A percentile compares a stretch with the other conserved stretches of the same genome.
Conservation (phyloP, 1,284 basidiomycete genomes). For the Tilletia caries region DNA sequence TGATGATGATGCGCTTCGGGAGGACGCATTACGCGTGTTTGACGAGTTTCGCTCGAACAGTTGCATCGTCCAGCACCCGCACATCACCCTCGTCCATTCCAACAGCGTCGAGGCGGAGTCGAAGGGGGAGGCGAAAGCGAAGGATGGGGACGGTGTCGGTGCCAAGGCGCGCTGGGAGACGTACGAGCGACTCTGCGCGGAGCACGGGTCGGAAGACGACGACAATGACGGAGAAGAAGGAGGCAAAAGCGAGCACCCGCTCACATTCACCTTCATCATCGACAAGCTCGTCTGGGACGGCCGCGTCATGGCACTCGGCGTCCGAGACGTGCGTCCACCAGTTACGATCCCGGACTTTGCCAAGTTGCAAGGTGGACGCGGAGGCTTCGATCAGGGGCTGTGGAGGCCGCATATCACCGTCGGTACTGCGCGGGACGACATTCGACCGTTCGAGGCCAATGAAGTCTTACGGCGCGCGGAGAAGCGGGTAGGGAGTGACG, state of each 20-base stretch:
- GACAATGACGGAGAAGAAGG: not conserved
- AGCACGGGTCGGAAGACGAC: not conserved
- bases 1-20: not conserved
- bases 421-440: conserved; percentile 64
- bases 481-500: not conserved
- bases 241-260: conserved; percentile 55
- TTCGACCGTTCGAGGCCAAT: conserved; percentile 71
- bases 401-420: conserved; percentile 76
- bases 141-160: conserved; percentile 21
- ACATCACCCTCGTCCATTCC: conserved; percentile 79
- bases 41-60: conserved; percentile 46
- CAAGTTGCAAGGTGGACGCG: not conserved
- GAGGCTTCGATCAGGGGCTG: conserved; percentile 29
- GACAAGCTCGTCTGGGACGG: conserved; percentile 69
- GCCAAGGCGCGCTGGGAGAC: conserved; percentile 48
- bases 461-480: conserved; percentile 58
- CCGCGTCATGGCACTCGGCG: conserved; percentile 67
- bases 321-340: conserved; percentile 9
- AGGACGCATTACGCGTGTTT: conserved; percentile 19
- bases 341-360: conserved; percentile 14
- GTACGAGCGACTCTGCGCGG: conserved; percentile 14
- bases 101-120: conserved; percentile 13
- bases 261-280: conserved; percentile 62
- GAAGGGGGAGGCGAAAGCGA: conserved; percentile 21
- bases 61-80: conserved; percentile 66